Evolutionary conservation across 1,139 yeast species (phyloP), one percentile per base, ranked within the genome.

Genomic region (Hansenula sp.): DNA sequence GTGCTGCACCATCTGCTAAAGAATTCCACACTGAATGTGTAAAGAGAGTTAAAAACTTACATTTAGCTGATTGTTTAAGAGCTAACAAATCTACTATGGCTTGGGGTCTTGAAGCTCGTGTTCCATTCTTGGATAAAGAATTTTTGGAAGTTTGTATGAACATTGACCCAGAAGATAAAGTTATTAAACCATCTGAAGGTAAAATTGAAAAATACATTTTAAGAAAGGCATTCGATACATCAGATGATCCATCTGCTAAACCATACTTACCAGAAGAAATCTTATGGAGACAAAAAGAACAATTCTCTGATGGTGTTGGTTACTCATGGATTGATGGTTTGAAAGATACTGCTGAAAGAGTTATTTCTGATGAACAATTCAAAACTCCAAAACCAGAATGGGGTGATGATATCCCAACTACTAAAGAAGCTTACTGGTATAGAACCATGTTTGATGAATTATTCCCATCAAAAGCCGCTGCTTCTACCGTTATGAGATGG

Each of bases 11-110:
- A 56, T 73, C 83, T 44, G 82, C 96, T 39, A 72, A 71, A 45
- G 97, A 86, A 55, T 92, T 92, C 88, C 98, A 92, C 68, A 73
- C 80, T 51, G 99, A 92, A 71, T 85, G 95, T 68, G 96, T 94
- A 47, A 73, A 83, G 70, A 79, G 99, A 66, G 97, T 92, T 56
- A 88, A 92, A 76, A 90, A 92, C 90, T 76, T 92, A 68, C 97
- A 92, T 68, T 82, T 82, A 57, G 90, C 98, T 48, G 98, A 92
- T 71, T 90, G 97, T 73, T 74, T 92, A 63, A 84, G 99, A 68
- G 99, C 99, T 53, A 92, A 92, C 87, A 92, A 92, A 72, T 90
- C 97, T 28, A 92, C 99, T 48, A 87, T 92, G 97, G 98, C 99
- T 32, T 92, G 99, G 99, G 99, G 99, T 65, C 78, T 92, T 53